Conservation (phyloP, 1,284 basidiomycete genomes). For the Ceratobasidium theobromae region DNA sequence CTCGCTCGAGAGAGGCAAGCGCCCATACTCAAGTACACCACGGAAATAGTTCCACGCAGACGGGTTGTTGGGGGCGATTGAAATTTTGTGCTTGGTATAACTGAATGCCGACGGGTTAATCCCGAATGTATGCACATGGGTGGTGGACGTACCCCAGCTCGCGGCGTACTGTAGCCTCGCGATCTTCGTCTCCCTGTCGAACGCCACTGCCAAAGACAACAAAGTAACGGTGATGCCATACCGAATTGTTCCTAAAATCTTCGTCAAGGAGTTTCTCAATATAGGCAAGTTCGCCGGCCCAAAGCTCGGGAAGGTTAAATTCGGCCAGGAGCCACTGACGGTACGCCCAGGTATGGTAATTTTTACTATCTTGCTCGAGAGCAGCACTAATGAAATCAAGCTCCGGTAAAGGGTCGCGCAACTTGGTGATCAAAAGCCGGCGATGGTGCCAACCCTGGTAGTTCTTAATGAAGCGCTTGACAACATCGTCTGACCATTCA, state of each 20-base stretch:
- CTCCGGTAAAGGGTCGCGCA: constrained; percentile 59
- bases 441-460: constrained; percentile 99
- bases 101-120: constrained; percentile 39
- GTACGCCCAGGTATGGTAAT: constrained; percentile 96
- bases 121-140: constrained; percentile 20
- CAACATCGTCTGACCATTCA: constrained; percentile 79
- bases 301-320: constrained; percentile 70
- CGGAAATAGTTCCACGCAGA: constrained; percentile 95
- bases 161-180: constrained; percentile 56
- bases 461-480: constrained; percentile 80
- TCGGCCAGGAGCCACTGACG: constrained; percentile 88
- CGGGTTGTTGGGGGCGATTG: constrained; percentile 85
- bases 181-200: constrained; percentile 58
- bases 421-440: constrained; percentile 63
- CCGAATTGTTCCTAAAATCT: constrained; percentile 94
- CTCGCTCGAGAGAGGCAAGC: constrained; percentile 59
- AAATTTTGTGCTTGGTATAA: constrained; percentile 71
- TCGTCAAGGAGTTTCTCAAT: constrained; percentile 70
- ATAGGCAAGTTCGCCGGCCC: constrained; percentile 77
- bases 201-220: constrained; percentile 74
- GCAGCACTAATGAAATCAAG: constrained; percentile 75
- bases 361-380: constrained; percentile 75
- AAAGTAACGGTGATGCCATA: constrained; percentile 98
- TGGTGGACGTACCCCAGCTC: constrained; percentile 67
- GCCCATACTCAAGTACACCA: constrained; percentile 64